These are phyloP conservation scores for Paralagenidium karlingii DNA, from an alignment of 352 stramenopile species.

Conservation along the genomic window DNA sequence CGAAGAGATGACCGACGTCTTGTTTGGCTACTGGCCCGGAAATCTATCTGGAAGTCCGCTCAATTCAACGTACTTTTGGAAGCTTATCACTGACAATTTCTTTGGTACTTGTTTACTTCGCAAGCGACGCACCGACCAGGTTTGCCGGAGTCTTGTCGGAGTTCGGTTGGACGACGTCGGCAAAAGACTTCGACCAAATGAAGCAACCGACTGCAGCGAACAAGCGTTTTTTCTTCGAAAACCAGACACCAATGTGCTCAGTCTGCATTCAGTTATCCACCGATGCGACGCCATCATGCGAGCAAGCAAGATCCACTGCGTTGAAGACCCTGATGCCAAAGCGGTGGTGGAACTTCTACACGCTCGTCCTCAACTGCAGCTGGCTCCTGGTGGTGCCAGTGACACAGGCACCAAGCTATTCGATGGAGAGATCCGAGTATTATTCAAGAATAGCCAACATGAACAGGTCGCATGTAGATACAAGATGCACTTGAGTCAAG, in stretches of 20 bases:
- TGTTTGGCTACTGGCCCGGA: constrained; percentile 75
- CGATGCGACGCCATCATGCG: constrained; percentile 77
- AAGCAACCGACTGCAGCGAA: constrained; percentile 5
- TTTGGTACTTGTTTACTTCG: constrained; percentile 44
- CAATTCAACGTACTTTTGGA: constrained; percentile 73
- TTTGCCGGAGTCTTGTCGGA: constrained; percentile 54
- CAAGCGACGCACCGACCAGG: constrained; percentile 59
- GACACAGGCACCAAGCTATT: neutral
- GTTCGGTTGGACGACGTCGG: constrained; percentile 52
- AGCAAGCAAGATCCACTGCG: constrained; percentile 41
- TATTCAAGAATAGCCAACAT: constrained; percentile 22
- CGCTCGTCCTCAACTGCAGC: constrained; percentile 4
- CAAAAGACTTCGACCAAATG: constrained; percentile 21
- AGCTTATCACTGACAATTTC: constrained; percentile 49
- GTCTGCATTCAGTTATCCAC: constrained; percentile 38
- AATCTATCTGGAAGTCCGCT: constrained; percentile 53
- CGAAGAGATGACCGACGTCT: constrained; percentile 55
- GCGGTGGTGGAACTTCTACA: constrained; percentile 31
- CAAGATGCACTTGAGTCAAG: constrained; percentile 17
- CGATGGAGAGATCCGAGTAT: constrained; percentile 17
- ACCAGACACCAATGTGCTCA: constrained; percentile 15
- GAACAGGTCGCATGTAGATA: constrained; percentile 28
- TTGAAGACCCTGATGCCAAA: constrained; percentile 32
- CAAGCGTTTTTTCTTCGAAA: constrained; percentile 22
- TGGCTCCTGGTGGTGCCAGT: neutral